Evolutionary conservation across 305 asterid species (phyloP).

Genomic region (Fraxinus albicans): DNA sequence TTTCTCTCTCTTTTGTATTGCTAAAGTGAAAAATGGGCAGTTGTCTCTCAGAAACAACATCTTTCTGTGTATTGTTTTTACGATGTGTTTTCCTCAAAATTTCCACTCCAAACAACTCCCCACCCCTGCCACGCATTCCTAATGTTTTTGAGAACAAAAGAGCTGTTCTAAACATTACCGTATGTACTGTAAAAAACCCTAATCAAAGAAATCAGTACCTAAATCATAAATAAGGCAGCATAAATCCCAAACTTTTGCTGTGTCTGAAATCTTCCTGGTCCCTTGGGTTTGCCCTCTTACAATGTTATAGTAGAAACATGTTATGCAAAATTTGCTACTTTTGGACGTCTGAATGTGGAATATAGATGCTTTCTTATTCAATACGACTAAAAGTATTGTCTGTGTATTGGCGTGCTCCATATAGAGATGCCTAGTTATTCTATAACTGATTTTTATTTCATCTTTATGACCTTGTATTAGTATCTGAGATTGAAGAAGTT

Average conservation of each 20-base stretch:
- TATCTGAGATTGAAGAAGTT: background rate
- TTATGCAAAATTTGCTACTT: background rate
- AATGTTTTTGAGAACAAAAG: background rate
- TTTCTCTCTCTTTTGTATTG: background rate
- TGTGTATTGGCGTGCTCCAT: background rate
- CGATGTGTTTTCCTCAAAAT: background rate
- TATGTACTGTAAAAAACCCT: background rate
- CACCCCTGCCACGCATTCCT: background rate
- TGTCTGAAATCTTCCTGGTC: background rate
- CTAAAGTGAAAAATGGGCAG: constrained; percentile 1
- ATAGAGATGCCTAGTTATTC: background rate
- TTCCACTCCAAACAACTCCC: background rate
- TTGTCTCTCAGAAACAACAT: background rate
- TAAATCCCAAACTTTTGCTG: background rate
- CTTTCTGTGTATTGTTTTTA: background rate
- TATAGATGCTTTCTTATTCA: background rate
- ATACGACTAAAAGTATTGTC: background rate
- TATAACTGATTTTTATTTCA: background rate
- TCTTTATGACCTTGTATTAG: background rate
- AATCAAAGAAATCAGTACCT: background rate
- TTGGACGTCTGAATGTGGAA: background rate
- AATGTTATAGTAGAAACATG: background rate
- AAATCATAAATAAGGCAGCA: background rate
- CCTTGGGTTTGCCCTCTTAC: background rate
- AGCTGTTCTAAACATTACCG: background rate